Base-by-base conservation (phyloP, 257 asterid species). In the Rubia yunnanensis region DNA sequence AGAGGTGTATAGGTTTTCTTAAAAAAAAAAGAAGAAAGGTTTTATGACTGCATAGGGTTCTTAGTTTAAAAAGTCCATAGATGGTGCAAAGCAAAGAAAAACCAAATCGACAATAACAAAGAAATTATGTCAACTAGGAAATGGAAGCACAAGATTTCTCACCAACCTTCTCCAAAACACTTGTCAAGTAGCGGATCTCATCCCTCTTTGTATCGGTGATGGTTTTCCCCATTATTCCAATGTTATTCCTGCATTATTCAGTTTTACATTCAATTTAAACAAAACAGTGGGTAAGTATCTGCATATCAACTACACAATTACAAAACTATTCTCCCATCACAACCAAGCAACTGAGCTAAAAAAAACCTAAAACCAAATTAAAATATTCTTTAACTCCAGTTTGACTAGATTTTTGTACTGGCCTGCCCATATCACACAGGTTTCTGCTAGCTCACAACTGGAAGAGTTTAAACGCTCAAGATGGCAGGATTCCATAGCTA, bases 231-330 rank as follows among this genome's bases (percentile, higher is more conserved):
- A 80, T 66, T 78, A 80, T 87, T 76, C 74, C 81, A 68, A 85
- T 68, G 70, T 81, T 84, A 69, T 84, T 84, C 86, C 96, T 89
- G 95, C 81, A 76, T 35, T 65, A 62, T 70, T 52, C 61, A 50
- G 14, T 67, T 61, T 64, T 76, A 14, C 60, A 27, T 31, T 44
- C 13, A 54, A 30, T 68, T 50, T 18, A n/a, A 50, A 20, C 11
- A 22, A 23, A 49, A 49, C 23, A 10, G 20, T 3, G 6, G 26
- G 20, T 6, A 44, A 44, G 52, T 8, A 23, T 5, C 14, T 7
- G 14, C 52, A 36, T 36, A 38, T 38, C 20, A n/a, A 35, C n/a
- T 3, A 10, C 20, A 24, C 2, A 60, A 23, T 20, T 20, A 28
- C n/a, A n/a, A 55, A 63, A 24, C 32, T 2, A 7, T 32, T 23